phyloP scores from a whole-genome alignment of 176 grass and related monocot species.

The Musa beccarii region DNA sequence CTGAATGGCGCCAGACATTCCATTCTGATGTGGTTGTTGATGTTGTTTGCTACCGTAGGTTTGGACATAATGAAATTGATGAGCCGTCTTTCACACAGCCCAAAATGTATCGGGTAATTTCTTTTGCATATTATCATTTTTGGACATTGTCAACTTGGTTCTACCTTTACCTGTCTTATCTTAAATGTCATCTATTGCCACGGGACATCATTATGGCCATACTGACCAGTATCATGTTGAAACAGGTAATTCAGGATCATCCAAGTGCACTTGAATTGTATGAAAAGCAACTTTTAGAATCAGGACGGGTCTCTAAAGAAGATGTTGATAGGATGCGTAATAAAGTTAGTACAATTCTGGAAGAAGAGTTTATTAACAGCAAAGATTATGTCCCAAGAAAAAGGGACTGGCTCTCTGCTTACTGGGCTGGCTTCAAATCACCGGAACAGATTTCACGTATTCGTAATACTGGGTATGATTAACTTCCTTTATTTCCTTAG shows the following conservation, averaged over 20 bases:
- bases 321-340: slow-evolving; percentile 60
- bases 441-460: slow-evolving; percentile 95
- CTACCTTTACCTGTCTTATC: not conserved
- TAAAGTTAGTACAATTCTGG: slow-evolving; percentile 73
- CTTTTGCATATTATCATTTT: not conserved
- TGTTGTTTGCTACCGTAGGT: slow-evolving; percentile 78
- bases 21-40: slow-evolving; percentile 94
- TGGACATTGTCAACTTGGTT: no score
- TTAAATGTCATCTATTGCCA: not conserved
- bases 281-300: slow-evolving; percentile 61
- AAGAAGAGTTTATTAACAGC: slow-evolving; percentile 80
- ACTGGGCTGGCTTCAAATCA: slow-evolving; percentile 93
- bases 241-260: slow-evolving; percentile 84
- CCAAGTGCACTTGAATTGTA: slow-evolving; percentile 70
- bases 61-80: slow-evolving; percentile 94
- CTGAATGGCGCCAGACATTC: slow-evolving; percentile 90
- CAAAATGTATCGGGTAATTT: slow-evolving; percentile 14
- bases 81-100: slow-evolving; percentile 96
- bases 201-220: not conserved
- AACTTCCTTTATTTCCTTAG: not conserved
- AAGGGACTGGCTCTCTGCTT: slow-evolving; percentile 93
- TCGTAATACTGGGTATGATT: slow-evolving; percentile 70
- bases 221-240: not conserved
- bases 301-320: slow-evolving; percentile 50
- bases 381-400: slow-evolving; percentile 82